Percentiles rank a stretch among this genome's conserved stretches.
Evolutionary conservation across 768 basidiomycete genomes (phyloP).

Genomic region (Strobilomyces echinocephalus): DNA sequence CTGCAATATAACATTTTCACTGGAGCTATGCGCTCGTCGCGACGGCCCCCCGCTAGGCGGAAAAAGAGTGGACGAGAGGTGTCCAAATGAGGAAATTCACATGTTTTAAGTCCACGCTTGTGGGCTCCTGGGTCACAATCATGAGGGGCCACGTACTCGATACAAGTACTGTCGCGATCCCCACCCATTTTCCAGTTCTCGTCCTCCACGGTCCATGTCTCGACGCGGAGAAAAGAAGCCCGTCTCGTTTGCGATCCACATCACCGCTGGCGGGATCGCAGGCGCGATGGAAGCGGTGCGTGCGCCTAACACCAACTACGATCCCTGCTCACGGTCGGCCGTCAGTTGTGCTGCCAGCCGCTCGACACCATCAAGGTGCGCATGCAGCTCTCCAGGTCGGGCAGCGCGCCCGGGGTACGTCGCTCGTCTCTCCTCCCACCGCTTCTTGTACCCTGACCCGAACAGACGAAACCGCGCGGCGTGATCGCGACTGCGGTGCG

Average conservation of each 20-base stretch:
- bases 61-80: constrained; percentile 19
- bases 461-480: constrained; percentile 83
- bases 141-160: constrained; percentile 15
- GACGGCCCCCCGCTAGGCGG: constrained; percentile 8
- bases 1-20: constrained; percentile 6
- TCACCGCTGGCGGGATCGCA: constrained; percentile 91
- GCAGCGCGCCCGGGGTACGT: constrained; percentile 78
- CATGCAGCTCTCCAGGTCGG: constrained; percentile 94
- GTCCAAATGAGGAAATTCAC: constrained; percentile 26
- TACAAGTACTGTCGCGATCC: neutral
- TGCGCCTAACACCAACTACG: neutral
- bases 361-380: constrained; percentile 99
- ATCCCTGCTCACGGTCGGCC: neutral
- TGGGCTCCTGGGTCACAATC: constrained; percentile 4
- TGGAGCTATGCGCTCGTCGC: no score
- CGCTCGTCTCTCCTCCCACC: neutral
- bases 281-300: constrained; percentile 90
- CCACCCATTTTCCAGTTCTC: neutral
- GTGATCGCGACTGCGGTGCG: constrained; percentile 87
- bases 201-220: constrained; percentile 38
- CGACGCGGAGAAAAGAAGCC: constrained; percentile 63
- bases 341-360: constrained; percentile 78
- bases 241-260: constrained; percentile 81
- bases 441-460: neutral
- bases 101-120: constrained; percentile 20